Base-by-base conservation (phyloP, 2,329 filamentous ascomycete species). In the Sarocladium strictum region DNA sequence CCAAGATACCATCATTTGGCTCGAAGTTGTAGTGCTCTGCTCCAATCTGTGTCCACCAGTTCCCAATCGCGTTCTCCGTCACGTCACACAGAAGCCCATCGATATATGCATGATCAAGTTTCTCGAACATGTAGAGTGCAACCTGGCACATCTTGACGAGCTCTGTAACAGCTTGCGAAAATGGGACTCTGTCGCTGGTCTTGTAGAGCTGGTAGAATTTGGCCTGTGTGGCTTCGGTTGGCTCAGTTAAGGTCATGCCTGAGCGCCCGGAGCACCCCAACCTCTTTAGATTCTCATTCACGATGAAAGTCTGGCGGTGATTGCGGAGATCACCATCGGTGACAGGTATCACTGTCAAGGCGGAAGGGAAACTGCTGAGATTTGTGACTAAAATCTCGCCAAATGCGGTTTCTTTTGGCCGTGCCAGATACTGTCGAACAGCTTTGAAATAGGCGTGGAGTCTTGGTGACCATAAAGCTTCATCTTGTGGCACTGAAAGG, bases 41-140 rank as follows among this genome's bases (percentile, higher is more conserved):
- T 1, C 94, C 94, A 57, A 97, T 87, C 63, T 96, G 90, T 1
- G 89, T 86, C 94, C 94, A 97, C 94, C 94, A 99, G 67, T 97
- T 89, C 58, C 86, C 87, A 62, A 97, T 84, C 1, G 92, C 90
- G 58, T 81, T 86, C 68, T 99, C 94, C 0, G 94, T 97, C 41
- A 94, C 78, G 71, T 99, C 94, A 67, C 94, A 99, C 2, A 99
- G 79, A 23, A 97, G 73, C 0, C 94, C 94, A 64, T 99, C 94
- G 7, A 90, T 89, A 66, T 96, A 97, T 60, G 92, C 89, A 27
- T 86, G 80, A n/a, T 89, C 86, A 5, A 97, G 75, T 67, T 92
- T 90, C 54, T 87, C 89, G 69, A 97, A 99, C 57, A 97, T 76
- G 64, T 89, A 86, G 56, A 99, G 73, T 0, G 94, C 91, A 32